These are phyloP conservation scores for Cryptosporidium sp. DNA, from an alignment of 169 alveolate species.

Conservation along the genomic window DNA sequence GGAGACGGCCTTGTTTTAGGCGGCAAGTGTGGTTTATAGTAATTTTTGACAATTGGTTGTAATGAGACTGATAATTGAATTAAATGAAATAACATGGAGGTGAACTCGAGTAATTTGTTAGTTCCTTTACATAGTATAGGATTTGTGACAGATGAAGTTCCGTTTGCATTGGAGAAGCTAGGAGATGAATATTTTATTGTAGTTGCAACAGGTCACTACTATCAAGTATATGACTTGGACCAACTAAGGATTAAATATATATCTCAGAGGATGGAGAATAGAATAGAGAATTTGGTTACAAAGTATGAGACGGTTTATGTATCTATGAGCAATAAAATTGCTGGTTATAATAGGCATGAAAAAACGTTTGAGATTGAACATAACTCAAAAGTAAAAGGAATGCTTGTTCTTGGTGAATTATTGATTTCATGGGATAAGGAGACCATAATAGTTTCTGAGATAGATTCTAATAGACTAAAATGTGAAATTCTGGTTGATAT, in stretches of 20 bases:
- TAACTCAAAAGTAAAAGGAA: conserved; percentile 31
- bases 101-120: conserved; percentile 54
- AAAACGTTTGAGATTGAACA: conserved; percentile 57
- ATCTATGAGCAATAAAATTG: conserved; percentile 49
- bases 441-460: conserved; percentile 6
- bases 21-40: conserved; percentile 22
- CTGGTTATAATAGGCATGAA: conserved; percentile 46
- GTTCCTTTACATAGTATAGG: conserved; percentile 68
- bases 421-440: conserved; percentile 60
- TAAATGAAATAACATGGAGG: conserved; percentile 11
- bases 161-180: conserved; percentile 55
- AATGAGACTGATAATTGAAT: neutral
- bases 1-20: neutral
- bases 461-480: neutral
- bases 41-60: conserved; percentile 11
- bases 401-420: conserved; percentile 45
- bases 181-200: conserved; percentile 65
- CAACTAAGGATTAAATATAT: conserved; percentile 59
- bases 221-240: conserved; percentile 69
- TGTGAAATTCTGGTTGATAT: conserved; percentile 5
- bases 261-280: conserved; percentile 22
- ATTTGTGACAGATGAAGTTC: conserved; percentile 50
- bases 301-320: conserved; percentile 51
- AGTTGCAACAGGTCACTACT: conserved; percentile 50
- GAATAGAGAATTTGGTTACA: conserved; percentile 21